These are phyloP conservation scores for Turnera subulata DNA, from an alignment of 345 rosid species.

Conservation along the genomic window DNA sequence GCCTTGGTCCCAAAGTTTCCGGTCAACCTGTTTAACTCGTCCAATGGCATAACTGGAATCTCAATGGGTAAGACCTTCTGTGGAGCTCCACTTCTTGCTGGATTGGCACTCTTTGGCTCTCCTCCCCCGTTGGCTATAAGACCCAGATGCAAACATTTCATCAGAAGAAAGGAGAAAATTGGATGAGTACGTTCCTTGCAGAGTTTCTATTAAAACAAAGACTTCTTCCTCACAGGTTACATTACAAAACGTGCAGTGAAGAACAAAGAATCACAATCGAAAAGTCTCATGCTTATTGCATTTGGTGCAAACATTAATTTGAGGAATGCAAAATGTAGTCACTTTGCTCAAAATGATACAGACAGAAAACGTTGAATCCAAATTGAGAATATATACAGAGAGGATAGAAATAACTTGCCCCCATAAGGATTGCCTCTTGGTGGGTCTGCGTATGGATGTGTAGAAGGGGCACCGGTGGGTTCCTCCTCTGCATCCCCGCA, in stretches of 20 bases:
- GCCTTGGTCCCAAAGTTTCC: constrained; percentile 76
- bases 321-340: neutral
- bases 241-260: too few species aligned
- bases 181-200: neutral
- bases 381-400: neutral
- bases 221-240: neutral
- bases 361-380: neutral
- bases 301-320: neutral
- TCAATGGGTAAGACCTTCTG: constrained; percentile 75
- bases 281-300: neutral
- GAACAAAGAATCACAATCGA: neutral
- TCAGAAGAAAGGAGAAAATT: neutral
- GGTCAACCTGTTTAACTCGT: constrained; percentile 58
- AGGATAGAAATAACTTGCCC: constrained; percentile 12
- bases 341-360: neutral
- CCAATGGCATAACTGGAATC: constrained; percentile 58
- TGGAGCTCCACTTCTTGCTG: constrained; percentile 64
- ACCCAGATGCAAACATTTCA: neutral
- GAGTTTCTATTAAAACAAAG: too few species aligned
- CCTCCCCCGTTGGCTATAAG: constrained; percentile 56
- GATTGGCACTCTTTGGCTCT: constrained; percentile 54
- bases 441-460: constrained; percentile 59
- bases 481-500: constrained; percentile 93
- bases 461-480: constrained; percentile 50
- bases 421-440: constrained; percentile 59